Base-by-base conservation (phyloP, 1,284 basidiomycete species). In the Rhizoctonia solani region DNA sequence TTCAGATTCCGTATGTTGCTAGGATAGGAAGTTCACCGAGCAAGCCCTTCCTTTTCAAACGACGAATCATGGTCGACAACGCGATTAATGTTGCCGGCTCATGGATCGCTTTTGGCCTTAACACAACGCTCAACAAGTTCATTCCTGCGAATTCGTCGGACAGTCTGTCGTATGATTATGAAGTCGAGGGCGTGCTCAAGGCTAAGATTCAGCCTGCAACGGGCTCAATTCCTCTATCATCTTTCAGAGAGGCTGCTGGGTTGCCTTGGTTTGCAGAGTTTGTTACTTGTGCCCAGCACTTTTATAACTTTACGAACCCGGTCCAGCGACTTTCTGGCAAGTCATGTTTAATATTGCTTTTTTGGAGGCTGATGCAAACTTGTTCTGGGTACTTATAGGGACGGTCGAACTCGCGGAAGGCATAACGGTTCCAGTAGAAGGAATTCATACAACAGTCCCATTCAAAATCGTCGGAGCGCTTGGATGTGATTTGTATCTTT, bases 391-490 rank as follows among this genome's bases (percentile, higher is more conserved):
- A n/a, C n/a, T 53, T 29, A 25, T 9, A 53, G 52, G 52, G 11
- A 29, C 52, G 5, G 52, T 53, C 52, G 29, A 9, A 3, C 29
- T 53, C 2, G 52, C 52, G 2, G 27, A 53, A 53, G 52, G 52
- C 3, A 30, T 53, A 27, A 53, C 25, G 11, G 19, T 53, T n/a
- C 52, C 52, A 32, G 52, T 53, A 9, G 52, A 53, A n/a, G 52
- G 52, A 6, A 34, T 53, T 32, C 52, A 53, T n/a, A 53, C 52
- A 11, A 30, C 34, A 9, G 52, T n/a, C 5, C 52, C 52, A 23
- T 53, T 53, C 52, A 53, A 53, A n/a, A 53, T 53, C 19, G 52
- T 53, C 16, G 52, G 52, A 23, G 27, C 52, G 8, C 32, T 53
- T 9, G 29, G 8, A 25, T 53, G 52, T 32, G 52, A 53, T 9